These are phyloP conservation scores for Singerocomus rubriflavus DNA, from an alignment of 1,284 basidiomycete species.

Conservation along the genomic window DNA sequence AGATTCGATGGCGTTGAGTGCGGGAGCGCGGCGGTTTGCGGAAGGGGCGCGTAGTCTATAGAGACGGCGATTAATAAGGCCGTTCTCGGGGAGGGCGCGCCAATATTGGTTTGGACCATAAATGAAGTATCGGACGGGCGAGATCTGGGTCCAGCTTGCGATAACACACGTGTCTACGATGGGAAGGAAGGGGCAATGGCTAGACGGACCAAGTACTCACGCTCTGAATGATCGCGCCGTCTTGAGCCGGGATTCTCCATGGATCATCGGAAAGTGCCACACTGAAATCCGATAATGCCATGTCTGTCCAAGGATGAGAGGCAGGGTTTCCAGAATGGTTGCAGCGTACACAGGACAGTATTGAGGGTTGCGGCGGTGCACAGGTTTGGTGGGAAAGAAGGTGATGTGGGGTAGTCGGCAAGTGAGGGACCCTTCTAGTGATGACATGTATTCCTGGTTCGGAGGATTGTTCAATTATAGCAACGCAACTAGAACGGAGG, in stretches of 20 bases:
- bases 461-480: conserved; percentile 6
- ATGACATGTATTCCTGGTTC: conserved; percentile 9
- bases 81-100: neutral
- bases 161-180: conserved; percentile 1
- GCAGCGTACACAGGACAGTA: conserved; percentile 1
- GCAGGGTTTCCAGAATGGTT: neutral
- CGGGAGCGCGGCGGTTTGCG: neutral
- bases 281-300: neutral
- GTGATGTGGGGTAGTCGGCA: conserved; percentile 1
- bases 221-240: neutral
- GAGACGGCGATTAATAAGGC: neutral
- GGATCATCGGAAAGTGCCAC: conserved; percentile 16
- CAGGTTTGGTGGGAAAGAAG: conserved; percentile 14
- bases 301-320: neutral
- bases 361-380: conserved; percentile 6
- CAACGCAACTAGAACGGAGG: conserved; percentile 1
- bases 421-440: conserved; percentile 10
- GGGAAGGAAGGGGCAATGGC: conserved; percentile 4
- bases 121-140: neutral
- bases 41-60: neutral
- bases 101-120: neutral
- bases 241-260: conserved; percentile 4
- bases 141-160: neutral
- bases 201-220: too few species aligned
- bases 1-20: neutral